These are phyloP conservation scores for Tieghemiomyces parasiticus DNA, from an alignment of 192 early-diverging fungal genomes.

Conservation along the genomic window DNA sequence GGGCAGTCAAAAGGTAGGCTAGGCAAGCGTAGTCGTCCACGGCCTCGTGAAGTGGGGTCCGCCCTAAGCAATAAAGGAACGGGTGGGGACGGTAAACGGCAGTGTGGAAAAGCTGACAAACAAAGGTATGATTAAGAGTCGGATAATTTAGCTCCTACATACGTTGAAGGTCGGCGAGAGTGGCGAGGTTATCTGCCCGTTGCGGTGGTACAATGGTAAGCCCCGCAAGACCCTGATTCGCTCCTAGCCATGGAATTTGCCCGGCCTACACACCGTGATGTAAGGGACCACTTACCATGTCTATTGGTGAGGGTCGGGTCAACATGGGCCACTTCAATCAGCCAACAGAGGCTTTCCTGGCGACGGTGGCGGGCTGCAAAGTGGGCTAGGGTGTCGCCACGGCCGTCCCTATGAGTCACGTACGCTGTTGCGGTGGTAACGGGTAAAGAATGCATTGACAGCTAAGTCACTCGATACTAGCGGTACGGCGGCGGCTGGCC, in stretches of 20 bases:
- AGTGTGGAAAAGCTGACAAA: not conserved
- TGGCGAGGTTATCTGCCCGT: not conserved
- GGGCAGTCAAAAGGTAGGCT: not conserved
- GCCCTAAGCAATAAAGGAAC: too few relatives aligned
- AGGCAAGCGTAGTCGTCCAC: not conserved
- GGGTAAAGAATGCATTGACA: too few relatives aligned
- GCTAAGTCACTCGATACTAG: too few relatives aligned
- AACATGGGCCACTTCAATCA: not conserved
- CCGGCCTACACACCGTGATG: too few relatives aligned
- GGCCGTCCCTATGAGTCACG: not conserved
- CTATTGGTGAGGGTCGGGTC: not conserved
- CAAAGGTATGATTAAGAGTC: not conserved
- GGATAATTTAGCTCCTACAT: not conserved
- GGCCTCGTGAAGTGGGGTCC: not conserved
- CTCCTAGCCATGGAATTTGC: too few relatives aligned
- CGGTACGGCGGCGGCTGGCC: too few relatives aligned
- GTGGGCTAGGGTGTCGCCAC: constrained; percentile 7
- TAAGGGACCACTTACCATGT: constrained; percentile 6
- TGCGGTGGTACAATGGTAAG: too few relatives aligned
- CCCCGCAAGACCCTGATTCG: too few relatives aligned
- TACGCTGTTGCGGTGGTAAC: too few relatives aligned
- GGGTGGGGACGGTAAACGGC: too few relatives aligned
- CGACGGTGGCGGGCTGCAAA: constrained; percentile 6
- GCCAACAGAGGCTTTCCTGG: not conserved
- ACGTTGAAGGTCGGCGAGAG: not conserved